Evolutionary conservation across 768 basidiomycete genomes (phyloP), one percentile per base, ranked within the genome.

Genomic region (Tricholoma sp.): DNA sequence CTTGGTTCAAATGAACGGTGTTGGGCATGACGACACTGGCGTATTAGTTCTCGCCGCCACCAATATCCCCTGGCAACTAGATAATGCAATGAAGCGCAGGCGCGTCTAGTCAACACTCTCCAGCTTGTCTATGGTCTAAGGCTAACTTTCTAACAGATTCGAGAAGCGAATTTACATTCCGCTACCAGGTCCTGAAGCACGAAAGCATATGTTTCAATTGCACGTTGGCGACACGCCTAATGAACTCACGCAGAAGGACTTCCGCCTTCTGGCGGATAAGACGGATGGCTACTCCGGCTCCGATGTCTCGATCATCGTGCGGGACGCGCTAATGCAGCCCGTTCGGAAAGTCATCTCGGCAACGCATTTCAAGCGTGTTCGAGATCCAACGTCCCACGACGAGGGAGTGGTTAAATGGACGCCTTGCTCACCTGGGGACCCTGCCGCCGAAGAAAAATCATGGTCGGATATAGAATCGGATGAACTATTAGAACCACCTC

Each of bases 151-250:
- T 37, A 5, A 16, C 61, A 93, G 91, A 59, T 98, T 98, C 61
- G 95, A 98, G 73, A 98, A 97, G 73, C 86, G 97, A 57, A 95
- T 99, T 77, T 94, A 98, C 70, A 99, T 99, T 57, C 97, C 97
- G 29, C 84, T 98, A 18, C 97, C 97, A 9, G 94, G 94, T 0
- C 80, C 89, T 3, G 94, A 96, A 53, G 97, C 96, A 11, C 82
- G 97, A 46, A 81, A 85, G 70, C 86, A 85, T 27, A 99, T 99
- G 94, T 99, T 99, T 68, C 91, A 98, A 74, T 84, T 99, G 45
- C 95, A 99, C 65, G 83, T 98, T 49, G 97, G 97, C 2, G 77
- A 84, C 16, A 99, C 97, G 1, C 96, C 97, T 18, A 94, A 92
- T 68, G 79, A 91, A 61, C 81, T 98, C 10, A 73, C 80, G 9